phyloP scores from a whole-genome alignment of 164 flowering plant species.

The Chimonanthus praecox region DNA sequence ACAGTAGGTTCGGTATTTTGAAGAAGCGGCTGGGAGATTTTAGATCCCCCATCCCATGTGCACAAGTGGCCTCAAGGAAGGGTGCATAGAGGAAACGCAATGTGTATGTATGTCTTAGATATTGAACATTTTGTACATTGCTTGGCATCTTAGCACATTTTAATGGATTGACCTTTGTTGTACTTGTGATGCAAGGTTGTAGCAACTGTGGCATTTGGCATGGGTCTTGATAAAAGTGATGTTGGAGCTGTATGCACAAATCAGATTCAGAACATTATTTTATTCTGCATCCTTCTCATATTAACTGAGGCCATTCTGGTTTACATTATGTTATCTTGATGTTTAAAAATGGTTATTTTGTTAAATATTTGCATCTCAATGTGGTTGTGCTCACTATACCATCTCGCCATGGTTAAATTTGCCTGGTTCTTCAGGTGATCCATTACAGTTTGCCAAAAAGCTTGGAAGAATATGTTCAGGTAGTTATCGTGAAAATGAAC shows the following conservation, averaged over 20 bases:
- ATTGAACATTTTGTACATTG: neutral
- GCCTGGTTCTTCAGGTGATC: slow-evolving; percentile 56
- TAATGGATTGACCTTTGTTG: neutral
- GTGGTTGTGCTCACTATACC: neutral
- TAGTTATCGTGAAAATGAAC: slow-evolving; percentile 15
- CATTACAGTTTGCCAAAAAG: slow-evolving; percentile 95
- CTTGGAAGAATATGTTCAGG: slow-evolving; percentile 99
- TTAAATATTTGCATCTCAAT: neutral
- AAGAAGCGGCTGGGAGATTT: too few relatives aligned
- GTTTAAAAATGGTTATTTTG: neutral
- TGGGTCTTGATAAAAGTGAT: slow-evolving; percentile 95
- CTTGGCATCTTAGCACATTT: neutral
- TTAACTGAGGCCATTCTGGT: too few relatives aligned
- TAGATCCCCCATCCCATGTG: too few relatives aligned
- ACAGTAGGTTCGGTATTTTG: neutral
- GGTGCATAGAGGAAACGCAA: neutral
- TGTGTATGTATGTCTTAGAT: neutral
- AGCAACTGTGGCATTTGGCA: slow-evolving; percentile 99
- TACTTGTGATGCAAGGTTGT: slow-evolving; percentile 56
- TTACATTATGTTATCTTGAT: neutral
- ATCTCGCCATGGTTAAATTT: neutral
- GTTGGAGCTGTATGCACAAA: slow-evolving; percentile 81
- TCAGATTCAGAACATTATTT: slow-evolving; percentile 3
- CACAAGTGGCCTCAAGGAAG: neutral
- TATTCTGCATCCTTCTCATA: neutral